Conservation (phyloP, 352 stramenopile species). For the Blastocystis sp. region DNA sequence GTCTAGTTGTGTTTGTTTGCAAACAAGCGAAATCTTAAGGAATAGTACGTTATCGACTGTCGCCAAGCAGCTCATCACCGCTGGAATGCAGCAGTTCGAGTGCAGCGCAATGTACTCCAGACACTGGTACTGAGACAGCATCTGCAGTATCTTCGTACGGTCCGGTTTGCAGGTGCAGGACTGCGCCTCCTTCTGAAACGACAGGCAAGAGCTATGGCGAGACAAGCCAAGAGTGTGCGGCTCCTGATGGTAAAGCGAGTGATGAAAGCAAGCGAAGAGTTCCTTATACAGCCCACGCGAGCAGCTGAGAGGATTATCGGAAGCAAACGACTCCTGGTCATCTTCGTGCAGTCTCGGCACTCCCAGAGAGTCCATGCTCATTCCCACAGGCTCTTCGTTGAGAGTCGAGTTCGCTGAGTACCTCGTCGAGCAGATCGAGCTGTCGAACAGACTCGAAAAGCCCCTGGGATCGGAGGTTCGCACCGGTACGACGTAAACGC, state of each 20-base stretch:
- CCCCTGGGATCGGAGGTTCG: not conserved
- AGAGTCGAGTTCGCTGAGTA: not conserved
- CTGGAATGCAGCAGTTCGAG: constrained; percentile 22
- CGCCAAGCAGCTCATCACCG: constrained; percentile 28
- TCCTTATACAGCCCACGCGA: not conserved
- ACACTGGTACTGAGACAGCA: not conserved
- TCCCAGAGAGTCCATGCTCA: not conserved
- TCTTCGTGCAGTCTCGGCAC: not conserved
- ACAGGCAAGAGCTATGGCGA: constrained; percentile 17
- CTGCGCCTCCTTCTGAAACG: not conserved
- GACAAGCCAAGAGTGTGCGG: not conserved
- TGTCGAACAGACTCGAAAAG: constrained; percentile 4
- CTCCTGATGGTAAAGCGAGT: constrained; percentile 3
- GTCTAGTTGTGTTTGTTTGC: not conserved
- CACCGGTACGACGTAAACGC: constrained; percentile 3
- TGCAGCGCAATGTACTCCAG: constrained; percentile 40
- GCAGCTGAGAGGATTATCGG: not conserved
- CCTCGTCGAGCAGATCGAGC: not conserved
- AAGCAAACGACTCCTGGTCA: not conserved
- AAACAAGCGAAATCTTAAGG: constrained; percentile 38
- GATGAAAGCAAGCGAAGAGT: not conserved
- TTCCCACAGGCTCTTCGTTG: constrained; percentile 5
- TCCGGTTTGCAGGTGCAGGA: constrained; percentile 5
- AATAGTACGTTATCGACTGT: not conserved
- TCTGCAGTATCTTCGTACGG: not conserved